Evolutionary conservation across 1,284 basidiomycete species (phyloP).

Genomic region (Rhodotorula sp.): DNA sequence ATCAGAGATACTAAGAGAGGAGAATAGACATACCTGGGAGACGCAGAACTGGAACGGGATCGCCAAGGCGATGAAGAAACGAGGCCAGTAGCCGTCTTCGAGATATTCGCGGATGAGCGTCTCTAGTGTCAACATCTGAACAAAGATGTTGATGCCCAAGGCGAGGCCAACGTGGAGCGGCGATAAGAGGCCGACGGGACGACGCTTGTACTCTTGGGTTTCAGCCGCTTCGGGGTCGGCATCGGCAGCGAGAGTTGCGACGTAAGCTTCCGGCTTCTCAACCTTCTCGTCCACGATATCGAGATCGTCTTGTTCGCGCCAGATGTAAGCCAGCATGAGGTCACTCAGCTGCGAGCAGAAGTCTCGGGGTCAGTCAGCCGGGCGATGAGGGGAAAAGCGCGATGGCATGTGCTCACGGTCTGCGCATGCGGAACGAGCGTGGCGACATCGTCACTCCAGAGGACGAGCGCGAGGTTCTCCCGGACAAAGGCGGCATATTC

Average conservation of each 20-base stretch:
- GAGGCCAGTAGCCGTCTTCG: conserved; percentile 62
- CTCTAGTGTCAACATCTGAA: conserved; percentile 18
- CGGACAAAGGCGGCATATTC: conserved; percentile 33
- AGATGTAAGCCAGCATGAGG: conserved; percentile 27
- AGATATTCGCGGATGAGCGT: conserved; percentile 62
- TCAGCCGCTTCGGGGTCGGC: not conserved
- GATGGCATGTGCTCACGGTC: not conserved
- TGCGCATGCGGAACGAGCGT: conserved; percentile 20
- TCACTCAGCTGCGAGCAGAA: conserved; percentile 6
- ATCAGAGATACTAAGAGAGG: not conserved
- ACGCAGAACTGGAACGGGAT: conserved; percentile 70
- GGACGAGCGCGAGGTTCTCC: conserved; percentile 14
- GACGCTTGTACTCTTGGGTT: not conserved
- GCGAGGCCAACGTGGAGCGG: conserved; percentile 30
- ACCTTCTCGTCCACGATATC: not conserved
- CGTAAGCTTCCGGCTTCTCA: not conserved
- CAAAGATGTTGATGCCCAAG: conserved; percentile 26
- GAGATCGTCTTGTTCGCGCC: conserved; percentile 19
- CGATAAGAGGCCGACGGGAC: conserved; percentile 19
- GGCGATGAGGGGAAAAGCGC: not conserved
- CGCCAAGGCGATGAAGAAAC: conserved; percentile 64
- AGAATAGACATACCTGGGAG: conserved; percentile 12
- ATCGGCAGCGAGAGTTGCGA: not conserved
- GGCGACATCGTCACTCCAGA: conserved; percentile 29
- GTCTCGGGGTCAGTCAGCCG: too few relatives aligned